Base-by-base conservation (phyloP, 371 early-diverging fungal genomes). In the Mucor mucedo region DNA sequence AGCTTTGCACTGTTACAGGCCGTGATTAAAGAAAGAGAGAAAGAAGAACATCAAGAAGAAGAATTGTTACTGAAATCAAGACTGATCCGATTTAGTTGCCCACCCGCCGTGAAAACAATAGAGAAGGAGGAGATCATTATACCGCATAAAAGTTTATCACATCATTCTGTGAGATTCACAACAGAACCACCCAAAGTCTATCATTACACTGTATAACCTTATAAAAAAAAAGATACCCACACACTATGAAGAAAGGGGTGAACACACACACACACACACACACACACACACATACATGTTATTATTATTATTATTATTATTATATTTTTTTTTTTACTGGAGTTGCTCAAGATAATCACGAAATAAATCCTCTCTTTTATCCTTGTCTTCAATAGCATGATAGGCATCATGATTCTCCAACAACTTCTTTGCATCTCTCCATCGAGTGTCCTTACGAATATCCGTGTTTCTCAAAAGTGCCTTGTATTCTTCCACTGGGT, bases 361-460 rank as follows among this genome's bases (percentile, higher is more conserved):
- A 67, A 88, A 89, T 30, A 86, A 52, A 64, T 87, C 89, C 68
- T 90, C 89, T 29, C 89, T 76, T 41, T 85, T 73, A 16, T 53
- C 63, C 38, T 82, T 80, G 5, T 83, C 82, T 28, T 75, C 76
- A 54, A 90, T 70, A 3, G 83, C 87, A 32, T 77, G 67, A 68
- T 82, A 90, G 33, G 88, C 75, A 28, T 68, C 62, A 58, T 90
- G 88, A 13, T 77, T 64, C 55, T 88, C 86, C 42, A 90, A 62
- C 7, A 82, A 64, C n/a, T 68, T 73, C 59, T 84, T 79, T 13
- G 80, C 78, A 50, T 81, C 80, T 58, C 84, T 75, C 89, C 89
- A 90, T 32, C 80, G 71, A 33, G 84, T 76, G n/a, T 81, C 77
- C 6, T 60, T 55, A 21, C 49, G 53, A 55, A 89, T 77, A 10